Percentiles rank a stretch among this genome's conserved stretches.
These are phyloP conservation scores for Cladosporium austrohemisphaericum DNA, from an alignment of 2,329 filamentous ascomycete genomes.

Conservation along the genomic window DNA sequence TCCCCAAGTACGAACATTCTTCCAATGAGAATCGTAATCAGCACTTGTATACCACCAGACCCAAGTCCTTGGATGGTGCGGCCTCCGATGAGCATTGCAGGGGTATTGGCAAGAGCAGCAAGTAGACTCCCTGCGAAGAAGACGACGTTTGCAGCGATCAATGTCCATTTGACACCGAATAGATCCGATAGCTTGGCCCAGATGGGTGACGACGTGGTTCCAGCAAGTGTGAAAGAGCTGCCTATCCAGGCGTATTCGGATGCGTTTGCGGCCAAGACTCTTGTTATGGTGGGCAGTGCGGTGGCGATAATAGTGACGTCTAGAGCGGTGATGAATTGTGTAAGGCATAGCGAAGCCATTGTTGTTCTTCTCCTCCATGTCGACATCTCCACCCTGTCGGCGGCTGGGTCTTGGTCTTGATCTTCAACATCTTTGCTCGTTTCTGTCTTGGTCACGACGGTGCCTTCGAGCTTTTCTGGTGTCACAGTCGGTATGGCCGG, in stretches of 20 bases:
- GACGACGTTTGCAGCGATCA: constrained; percentile 56
- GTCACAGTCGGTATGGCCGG: neutral
- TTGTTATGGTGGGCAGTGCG: constrained; percentile 55
- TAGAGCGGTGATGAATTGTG: constrained; percentile 4
- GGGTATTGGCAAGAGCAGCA: constrained; percentile 20
- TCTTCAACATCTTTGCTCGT: neutral
- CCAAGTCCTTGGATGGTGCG: constrained; percentile 54
- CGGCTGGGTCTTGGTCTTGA: neutral
- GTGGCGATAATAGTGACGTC: constrained; percentile 56
- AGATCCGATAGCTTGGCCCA: constrained; percentile 66
- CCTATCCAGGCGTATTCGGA: constrained; percentile 54
- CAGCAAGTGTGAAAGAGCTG: constrained; percentile 50
- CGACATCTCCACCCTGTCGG: neutral
- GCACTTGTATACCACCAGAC: constrained; percentile 43
- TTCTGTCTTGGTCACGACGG: neutral
- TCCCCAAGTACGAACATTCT: constrained; percentile 50
- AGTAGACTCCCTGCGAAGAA: constrained; percentile 21
- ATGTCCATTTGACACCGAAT: constrained; percentile 61
- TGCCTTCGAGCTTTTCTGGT: neutral
- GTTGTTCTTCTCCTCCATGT: neutral
- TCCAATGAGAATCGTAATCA: constrained; percentile 48
- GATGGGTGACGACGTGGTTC: constrained; percentile 50
- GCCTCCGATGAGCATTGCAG: constrained; percentile 49
- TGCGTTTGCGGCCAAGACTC: constrained; percentile 39
- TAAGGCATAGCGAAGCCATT: constrained; percentile 3